These are phyloP conservation scores for Fistulina hepatica DNA, from an alignment of 1,284 basidiomycete species.

Conservation along the genomic window DNA sequence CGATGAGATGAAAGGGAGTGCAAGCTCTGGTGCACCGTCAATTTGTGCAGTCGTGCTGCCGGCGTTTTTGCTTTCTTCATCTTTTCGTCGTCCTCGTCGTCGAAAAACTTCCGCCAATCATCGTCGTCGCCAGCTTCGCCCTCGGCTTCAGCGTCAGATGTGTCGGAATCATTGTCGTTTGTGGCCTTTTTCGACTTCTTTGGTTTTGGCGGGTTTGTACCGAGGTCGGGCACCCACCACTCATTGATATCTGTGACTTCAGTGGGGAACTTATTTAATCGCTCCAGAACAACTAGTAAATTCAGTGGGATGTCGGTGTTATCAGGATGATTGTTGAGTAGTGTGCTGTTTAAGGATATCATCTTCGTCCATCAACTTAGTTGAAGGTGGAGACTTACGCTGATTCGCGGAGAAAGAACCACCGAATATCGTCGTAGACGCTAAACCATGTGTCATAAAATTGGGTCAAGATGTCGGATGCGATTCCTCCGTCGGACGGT, in stretches of 20 bases:
- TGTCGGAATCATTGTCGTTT: conserved; percentile 30
- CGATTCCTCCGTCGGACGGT: conserved; percentile 27
- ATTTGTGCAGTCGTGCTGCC: conserved; percentile 41
- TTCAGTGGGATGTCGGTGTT: conserved; percentile 44
- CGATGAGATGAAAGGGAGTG: conserved; percentile 66
- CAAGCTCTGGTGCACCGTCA: conserved; percentile 66
- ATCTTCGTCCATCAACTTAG: conserved; percentile 14
- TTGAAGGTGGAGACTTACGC: conserved; percentile 35
- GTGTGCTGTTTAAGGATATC: conserved; percentile 23
- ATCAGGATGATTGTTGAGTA: conserved; percentile 21
- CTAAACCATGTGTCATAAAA: conserved; percentile 68
- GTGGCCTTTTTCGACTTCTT: conserved; percentile 28
- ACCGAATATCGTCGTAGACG: conserved; percentile 83
- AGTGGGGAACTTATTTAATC: conserved; percentile 76
- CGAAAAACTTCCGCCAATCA: conserved; percentile 77
- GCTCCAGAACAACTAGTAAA: conserved; percentile 67
- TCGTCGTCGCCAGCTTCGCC: conserved; percentile 46
- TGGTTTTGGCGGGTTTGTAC: conserved; percentile 43
- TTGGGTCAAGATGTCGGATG: conserved; percentile 48
- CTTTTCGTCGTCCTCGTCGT: conserved; percentile 39
- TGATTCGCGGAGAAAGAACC: conserved; percentile 85
- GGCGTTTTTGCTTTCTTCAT: conserved; percentile 27
- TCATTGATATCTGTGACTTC: conserved; percentile 64
- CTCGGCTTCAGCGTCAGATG: conserved; percentile 25
- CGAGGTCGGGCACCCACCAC: conserved; percentile 78